These are phyloP conservation scores for Coemansia sp. DNA, from an alignment of 192 early-diverging fungal genomes.

Conservation along the genomic window DNA sequence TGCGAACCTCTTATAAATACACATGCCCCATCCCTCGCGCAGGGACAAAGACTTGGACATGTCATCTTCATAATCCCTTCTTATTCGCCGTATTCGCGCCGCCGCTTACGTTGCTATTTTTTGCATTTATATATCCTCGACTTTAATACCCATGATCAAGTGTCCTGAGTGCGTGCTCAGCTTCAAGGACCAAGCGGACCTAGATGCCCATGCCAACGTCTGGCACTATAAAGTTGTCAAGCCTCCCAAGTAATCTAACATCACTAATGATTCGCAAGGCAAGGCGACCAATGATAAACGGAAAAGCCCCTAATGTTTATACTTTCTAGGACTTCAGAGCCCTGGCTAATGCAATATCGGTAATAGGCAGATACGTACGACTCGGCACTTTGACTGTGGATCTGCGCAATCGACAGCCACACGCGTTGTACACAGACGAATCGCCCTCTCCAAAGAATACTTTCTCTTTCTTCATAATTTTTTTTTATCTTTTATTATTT, in stretches of 20 bases:
- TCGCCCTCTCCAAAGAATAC: not conserved
- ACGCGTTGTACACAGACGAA: not conserved
- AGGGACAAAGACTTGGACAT: not conserved
- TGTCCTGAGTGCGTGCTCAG: constrained; percentile 49
- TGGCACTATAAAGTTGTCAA: constrained; percentile 46
- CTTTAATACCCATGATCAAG: constrained; percentile 19
- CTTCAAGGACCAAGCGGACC: constrained; percentile 24
- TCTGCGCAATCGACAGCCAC: not conserved
- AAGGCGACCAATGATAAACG: not conserved
- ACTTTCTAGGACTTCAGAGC: not conserved
- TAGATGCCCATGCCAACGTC: constrained; percentile 43
- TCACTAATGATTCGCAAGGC: not conserved
- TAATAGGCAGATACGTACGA: not conserved
- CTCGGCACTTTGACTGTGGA: not conserved
- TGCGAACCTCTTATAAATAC: not conserved
- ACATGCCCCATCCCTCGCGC: not conserved
- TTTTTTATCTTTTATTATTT: not conserved
- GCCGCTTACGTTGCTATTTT: not conserved
- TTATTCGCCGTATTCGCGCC: not conserved
- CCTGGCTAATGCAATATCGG: not conserved
- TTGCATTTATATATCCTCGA: not conserved
- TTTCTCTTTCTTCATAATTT: not conserved
- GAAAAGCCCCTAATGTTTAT: not conserved
- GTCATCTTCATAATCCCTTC: not conserved
- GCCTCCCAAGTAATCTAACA: not conserved